Evolutionary conservation across 495 filamentous ascomycete genomes (phyloP).

Genomic region (Hyaloscypha finlandica): DNA sequence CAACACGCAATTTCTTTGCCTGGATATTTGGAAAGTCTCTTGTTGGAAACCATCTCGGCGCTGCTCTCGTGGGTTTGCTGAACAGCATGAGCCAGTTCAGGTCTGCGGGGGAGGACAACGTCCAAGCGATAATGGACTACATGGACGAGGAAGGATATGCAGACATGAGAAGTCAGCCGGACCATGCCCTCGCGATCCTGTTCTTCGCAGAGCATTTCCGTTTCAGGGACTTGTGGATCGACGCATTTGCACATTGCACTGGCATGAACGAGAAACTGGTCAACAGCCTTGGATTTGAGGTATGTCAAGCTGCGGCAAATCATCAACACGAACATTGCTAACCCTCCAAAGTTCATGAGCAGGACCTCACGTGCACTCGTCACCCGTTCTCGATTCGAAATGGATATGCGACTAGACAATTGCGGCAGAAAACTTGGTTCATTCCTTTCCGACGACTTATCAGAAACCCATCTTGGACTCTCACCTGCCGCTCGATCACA

Average conservation of each 20-base stretch:
- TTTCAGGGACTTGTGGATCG: slow-evolving; percentile 57
- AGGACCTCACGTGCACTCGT: slow-evolving; percentile 58
- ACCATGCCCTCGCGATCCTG: slow-evolving; percentile 60
- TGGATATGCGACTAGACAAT: slow-evolving; percentile 57
- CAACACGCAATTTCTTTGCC: slow-evolving; percentile 70
- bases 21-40: slow-evolving; percentile 61
- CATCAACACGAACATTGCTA: slow-evolving; percentile 1
- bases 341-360: slow-evolving; percentile 47
- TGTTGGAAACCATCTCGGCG: slow-evolving; percentile 60
- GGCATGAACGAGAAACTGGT: slow-evolving; percentile 63
- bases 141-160: slow-evolving; percentile 62
- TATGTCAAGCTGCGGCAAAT: slow-evolving; percentile 30
- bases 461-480: slow-evolving; percentile 54
- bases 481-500: slow-evolving; percentile 53
- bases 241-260: slow-evolving; percentile 67
- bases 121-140: slow-evolving; percentile 52
- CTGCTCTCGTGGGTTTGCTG: slow-evolving; percentile 56
- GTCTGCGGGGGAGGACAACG: slow-evolving; percentile 47
- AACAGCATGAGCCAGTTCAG: slow-evolving; percentile 57
- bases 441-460: slow-evolving; percentile 64
- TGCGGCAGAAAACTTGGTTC: slow-evolving; percentile 49
- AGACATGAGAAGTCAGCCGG: slow-evolving; percentile 57
- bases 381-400: slow-evolving; percentile 59
- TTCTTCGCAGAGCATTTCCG: slow-evolving; percentile 62
- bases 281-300: slow-evolving; percentile 55